Evolutionary conservation across 805 yeast species (phyloP).

Genomic region (Candida sakaeoensis): DNA sequence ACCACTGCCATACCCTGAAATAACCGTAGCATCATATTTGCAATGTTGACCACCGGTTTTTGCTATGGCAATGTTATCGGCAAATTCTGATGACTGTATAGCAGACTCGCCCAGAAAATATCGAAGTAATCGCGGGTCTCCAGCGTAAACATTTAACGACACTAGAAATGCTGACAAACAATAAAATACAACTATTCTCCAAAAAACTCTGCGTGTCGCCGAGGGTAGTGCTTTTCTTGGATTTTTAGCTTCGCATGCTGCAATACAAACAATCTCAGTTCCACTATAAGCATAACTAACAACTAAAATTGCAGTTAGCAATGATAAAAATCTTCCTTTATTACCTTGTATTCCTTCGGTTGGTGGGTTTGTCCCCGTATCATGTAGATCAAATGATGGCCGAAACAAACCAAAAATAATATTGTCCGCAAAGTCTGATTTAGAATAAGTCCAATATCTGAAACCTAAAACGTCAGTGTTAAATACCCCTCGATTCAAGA

Average conservation of each 20-base stretch:
- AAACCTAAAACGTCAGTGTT: conserved; percentile 47
- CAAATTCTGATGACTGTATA: conserved; percentile 26
- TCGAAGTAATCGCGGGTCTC: conserved; percentile 68
- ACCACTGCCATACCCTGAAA: conserved; percentile 37
- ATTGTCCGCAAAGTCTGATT: conserved; percentile 44
- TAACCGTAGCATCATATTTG: conserved; percentile 17
- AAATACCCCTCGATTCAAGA: conserved; percentile 59
- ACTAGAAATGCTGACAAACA: conserved; percentile 64
- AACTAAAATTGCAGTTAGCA: conserved; percentile 57
- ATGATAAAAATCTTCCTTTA: conserved; percentile 56
- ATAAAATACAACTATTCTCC: conserved; percentile 65
- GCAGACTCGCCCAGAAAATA: conserved; percentile 43
- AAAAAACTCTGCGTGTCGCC: conserved; percentile 72
- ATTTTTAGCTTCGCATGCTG: conserved; percentile 82
- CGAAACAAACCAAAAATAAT: conserved; percentile 69
- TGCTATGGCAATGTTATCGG: conserved; percentile 25
- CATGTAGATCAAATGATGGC: conserved; percentile 66
- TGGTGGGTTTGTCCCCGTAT: conserved; percentile 50
- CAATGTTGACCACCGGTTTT: conserved; percentile 37
- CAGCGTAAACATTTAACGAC: conserved; percentile 70
- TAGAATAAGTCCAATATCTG: conserved; percentile 58
- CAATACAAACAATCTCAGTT: conserved; percentile 76
- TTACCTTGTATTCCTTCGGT: conserved; percentile 56
- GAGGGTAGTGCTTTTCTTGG: conserved; percentile 75
- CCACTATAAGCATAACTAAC: conserved; percentile 79